Evolutionary conservation across 2,329 filamentous ascomycete genomes (phyloP), one percentile per base, ranked within the genome.

Genomic region (Claviceps citrina): DNA sequence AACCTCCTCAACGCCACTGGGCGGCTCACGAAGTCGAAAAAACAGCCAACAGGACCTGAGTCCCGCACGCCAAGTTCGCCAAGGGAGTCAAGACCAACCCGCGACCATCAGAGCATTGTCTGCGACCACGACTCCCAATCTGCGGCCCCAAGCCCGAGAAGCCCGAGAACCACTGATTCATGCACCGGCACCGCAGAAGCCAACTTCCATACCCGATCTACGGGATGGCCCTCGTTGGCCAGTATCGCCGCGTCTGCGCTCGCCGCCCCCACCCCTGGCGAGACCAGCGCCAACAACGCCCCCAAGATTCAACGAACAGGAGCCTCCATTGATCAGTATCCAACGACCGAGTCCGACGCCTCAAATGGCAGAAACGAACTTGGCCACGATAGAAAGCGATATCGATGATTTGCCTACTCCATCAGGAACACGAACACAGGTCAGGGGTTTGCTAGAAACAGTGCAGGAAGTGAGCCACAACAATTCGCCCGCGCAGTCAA

Each of bases 381-480:
- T 49, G 44, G 55, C 48, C 53, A 61, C 57, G 40, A 63, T 65
- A 9, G 71, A 75, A 45, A 68, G 60, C 48, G 72, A 76, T 45
- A 59, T 58, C 41, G 73, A 76, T 47, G 73, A 76, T 30, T 47
- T 55, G 9, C 58, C 64, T 30, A 49, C 51, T 33, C 59, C 61
- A 33, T 62, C 71, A 16, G 75, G 74, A 37, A 64, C 73, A 62
- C 65, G 70, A 54, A 75, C 76, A 15, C 74, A 76, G 18, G 70
- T 67, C 26, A 66, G 70, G 39, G 76, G 78, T 36, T 75, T 74
- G 36, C 64, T 95, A 42, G 89, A 93, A 61, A 95, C 91, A 0
- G 89, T 96, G 13, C 82, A 94, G 56, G 89, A 95, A 66, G 78
- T 81, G 40, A 91, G 84, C 61, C 73, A 84, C 44, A 77, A 81